These are phyloP conservation scores for Rasamsonia emersonii DNA, from an alignment of 2,329 filamentous ascomycete species.

Conservation along the genomic window DNA sequence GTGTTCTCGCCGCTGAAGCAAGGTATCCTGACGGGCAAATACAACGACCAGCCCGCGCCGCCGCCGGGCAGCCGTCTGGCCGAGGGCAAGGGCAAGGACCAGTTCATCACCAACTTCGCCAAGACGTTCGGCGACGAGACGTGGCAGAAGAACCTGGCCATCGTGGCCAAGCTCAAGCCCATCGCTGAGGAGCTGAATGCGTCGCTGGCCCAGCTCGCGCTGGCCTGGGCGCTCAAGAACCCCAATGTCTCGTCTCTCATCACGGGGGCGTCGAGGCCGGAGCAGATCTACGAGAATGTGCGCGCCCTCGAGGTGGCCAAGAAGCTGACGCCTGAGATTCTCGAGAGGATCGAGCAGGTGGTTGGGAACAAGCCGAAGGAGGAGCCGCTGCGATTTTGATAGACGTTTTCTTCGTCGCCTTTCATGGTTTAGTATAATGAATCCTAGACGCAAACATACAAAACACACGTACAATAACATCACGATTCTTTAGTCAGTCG, in stretches of 20 bases:
- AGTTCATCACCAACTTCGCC: conserved; percentile 40
- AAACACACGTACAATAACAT: too few species aligned
- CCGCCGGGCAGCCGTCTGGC: conserved; percentile 51
- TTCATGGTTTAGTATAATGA: too few species aligned
- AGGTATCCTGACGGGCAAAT: conserved; percentile 59
- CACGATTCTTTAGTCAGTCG: too few species aligned
- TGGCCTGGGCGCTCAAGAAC: conserved; percentile 51
- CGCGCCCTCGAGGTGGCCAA: conserved; percentile 25
- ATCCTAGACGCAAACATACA: too few species aligned
- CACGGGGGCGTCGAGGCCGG: conserved; percentile 38
- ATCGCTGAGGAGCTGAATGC: conserved; percentile 58
- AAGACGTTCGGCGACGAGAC: conserved; percentile 36
- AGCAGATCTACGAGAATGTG: conserved; percentile 35
- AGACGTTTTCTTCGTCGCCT: too few species aligned
- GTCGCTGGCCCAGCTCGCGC: conserved; percentile 46
- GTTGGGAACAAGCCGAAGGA: conserved; percentile 1
- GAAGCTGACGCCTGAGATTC: conserved; percentile 10
- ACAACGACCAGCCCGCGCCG: conserved; percentile 45
- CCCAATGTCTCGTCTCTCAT: conserved; percentile 47
- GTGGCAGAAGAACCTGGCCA: conserved; percentile 16
- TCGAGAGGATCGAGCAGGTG: conserved; percentile 10
- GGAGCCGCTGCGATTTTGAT: conserved; percentile 6
- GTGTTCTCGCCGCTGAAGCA: conserved; percentile 53
- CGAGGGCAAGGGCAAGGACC: conserved; percentile 48
- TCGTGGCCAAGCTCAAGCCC: conserved; percentile 39